Base-by-base conservation (phyloP, 2,329 filamentous ascomycete species). In the Aspergillus latus region DNA sequence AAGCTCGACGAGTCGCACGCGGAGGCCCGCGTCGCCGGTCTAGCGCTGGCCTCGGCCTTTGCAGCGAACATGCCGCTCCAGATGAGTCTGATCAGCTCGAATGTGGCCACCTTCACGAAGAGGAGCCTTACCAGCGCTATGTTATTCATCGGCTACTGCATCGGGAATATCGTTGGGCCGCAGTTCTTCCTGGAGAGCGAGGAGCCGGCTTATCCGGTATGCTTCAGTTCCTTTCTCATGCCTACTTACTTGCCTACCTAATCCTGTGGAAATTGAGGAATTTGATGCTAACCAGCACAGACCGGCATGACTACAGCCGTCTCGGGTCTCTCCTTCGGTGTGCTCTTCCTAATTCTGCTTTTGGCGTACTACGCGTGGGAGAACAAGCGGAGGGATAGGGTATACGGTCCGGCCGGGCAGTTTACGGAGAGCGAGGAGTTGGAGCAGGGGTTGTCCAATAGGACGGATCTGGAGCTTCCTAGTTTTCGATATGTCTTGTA, bases 61-160 rank as follows among this genome's bases (percentile, higher is more conserved):
- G 71, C 68, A 1, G 65, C 63, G 30, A 73, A 73, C 28, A 69
- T 72, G 15, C 70, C 72, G 1, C 63, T 74, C 2, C 67, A 69
- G 0, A 50, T 74, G 50, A 70, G 67, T 58, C 52, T 72, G n/a
- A 69, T 72, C 40, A 70, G 62, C 34, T 72, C 69, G 3, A 74
- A 74, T 32, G 67, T 73, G 3, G 69, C 71, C 5, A 71, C 71
- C 0, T 70, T 73, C 46, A 74, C 72, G 1, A 74, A 74, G 48
- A 66, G 68, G 32, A 70, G 68, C 43, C 66, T 66, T 0, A 68
- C 71, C 8, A 70, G 72, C 1, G 80, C 80, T 0, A 68, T 80
- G 21, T 61, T 84, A 21, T 83, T 83, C 55, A 76, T 78, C 1
- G 81, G 66, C 5, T 71, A 71, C 51, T 71, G 71, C 40, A 52